A percentile compares a stretch with the other conserved stretches of the same genome.
These are phyloP conservation scores for Rhodamnia rubescens DNA, from an alignment of 345 rosid species.

Conservation along the genomic window DNA sequence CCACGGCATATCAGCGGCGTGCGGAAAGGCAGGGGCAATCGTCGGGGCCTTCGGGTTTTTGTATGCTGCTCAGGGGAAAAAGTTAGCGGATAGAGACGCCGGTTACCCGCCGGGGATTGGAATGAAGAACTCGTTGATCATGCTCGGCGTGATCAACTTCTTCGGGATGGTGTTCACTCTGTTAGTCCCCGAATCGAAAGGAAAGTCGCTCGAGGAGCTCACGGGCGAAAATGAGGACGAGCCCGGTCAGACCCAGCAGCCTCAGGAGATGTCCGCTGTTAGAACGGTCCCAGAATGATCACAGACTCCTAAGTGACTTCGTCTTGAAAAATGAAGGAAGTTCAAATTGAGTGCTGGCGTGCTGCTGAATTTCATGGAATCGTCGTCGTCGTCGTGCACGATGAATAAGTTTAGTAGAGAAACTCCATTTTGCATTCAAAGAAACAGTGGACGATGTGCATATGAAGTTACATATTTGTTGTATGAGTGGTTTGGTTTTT, in stretches of 20 bases:
- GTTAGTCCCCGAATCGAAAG: slow-evolving; percentile 50
- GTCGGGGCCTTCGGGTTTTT: slow-evolving; percentile 46
- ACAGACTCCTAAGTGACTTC: not conserved
- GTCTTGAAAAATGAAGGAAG: not conserved
- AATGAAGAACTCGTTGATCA: slow-evolving; percentile 21
- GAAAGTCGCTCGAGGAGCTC: slow-evolving; percentile 46
- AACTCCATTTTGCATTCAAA: not conserved
- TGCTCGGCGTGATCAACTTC: slow-evolving; percentile 33
- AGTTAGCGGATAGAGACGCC: slow-evolving; percentile 17
- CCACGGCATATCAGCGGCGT: slow-evolving; percentile 54
- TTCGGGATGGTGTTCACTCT: slow-evolving; percentile 40
- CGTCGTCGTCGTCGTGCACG: not conserved
- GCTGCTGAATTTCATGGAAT: not conserved
- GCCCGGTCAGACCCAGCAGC: not conserved
- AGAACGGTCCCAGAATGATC: not conserved
- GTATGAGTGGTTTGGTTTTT: not conserved
- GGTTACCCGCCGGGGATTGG: slow-evolving; percentile 58
- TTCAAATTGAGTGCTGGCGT: not conserved
- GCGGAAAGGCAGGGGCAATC: slow-evolving; percentile 50
- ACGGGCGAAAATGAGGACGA: slow-evolving; percentile 40
- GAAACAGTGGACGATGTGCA: not conserved
- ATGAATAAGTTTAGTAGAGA: not conserved
- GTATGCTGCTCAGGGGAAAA: slow-evolving; percentile 30
- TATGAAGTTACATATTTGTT: not conserved
- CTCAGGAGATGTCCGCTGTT: not conserved